Conservation (phyloP, 768 basidiomycete genomes). For the Rhodotorula sphaerocarpa region DNA sequence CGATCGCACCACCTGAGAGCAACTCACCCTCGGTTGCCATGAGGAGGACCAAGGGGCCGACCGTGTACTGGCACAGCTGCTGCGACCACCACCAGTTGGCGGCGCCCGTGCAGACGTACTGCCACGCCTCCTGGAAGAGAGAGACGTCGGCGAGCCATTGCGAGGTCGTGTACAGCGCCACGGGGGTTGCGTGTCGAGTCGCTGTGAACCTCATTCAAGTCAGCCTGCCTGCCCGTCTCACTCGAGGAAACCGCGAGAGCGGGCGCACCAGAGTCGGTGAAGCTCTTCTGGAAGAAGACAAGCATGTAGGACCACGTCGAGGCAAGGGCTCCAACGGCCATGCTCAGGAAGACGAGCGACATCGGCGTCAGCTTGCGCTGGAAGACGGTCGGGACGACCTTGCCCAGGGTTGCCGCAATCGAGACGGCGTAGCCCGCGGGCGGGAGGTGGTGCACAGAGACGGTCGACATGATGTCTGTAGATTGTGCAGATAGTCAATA, state of each 20-base stretch:
- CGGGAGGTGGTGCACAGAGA: constrained; percentile 14
- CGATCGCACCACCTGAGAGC: background rate
- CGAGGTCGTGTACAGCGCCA: constrained; percentile 6
- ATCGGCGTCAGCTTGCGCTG: background rate
- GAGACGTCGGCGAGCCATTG: constrained; percentile 32
- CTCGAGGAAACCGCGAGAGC: background rate
- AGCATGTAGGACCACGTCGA: constrained; percentile 36
- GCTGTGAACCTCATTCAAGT: constrained; percentile 1
- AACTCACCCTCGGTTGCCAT: constrained; percentile 51
- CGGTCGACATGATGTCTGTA: too few relatives aligned
- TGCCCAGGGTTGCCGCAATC: constrained; percentile 8
- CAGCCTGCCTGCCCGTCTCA: background rate
- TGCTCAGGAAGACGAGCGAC: constrained; percentile 7
- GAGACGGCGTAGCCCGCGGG: constrained; percentile 21
- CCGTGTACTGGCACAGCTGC: constrained; percentile 57
- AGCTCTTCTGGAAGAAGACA: constrained; percentile 24
- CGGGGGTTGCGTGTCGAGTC: constrained; percentile 1
- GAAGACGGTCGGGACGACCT: background rate
- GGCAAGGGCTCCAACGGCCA: constrained; percentile 8
- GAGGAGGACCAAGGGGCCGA: constrained; percentile 54
- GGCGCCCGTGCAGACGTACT: constrained; percentile 47
- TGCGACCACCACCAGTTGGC: constrained; percentile 65
- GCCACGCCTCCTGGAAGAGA: constrained; percentile 38
- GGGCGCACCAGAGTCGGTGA: constrained; percentile 5
- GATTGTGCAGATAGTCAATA: too few relatives aligned